A percentile compares a stretch with the other conserved stretches of the same genome.
These are phyloP conservation scores for Paramecium bursaria DNA, from an alignment of 73 alveolate genomes.

Conservation along the genomic window DNA sequence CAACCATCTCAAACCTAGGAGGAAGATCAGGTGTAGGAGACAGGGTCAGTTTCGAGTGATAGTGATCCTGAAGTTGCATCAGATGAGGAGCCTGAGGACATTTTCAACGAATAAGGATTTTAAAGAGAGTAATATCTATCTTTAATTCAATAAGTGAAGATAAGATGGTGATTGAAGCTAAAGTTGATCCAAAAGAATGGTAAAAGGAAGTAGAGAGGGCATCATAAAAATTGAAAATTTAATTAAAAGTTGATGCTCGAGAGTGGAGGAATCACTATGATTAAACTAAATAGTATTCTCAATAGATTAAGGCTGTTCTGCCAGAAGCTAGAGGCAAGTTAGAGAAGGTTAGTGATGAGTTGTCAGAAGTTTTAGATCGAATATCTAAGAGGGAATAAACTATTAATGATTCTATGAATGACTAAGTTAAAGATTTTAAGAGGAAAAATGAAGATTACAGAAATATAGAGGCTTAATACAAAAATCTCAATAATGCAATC, in stretches of 20 bases:
- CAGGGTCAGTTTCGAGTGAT: slow-evolving; percentile 64
- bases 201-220: slow-evolving; percentile 69
- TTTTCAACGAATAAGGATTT: slow-evolving; percentile 40
- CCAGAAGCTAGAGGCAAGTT: slow-evolving; percentile 68
- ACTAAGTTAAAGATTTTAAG: slow-evolving; percentile 53
- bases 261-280: slow-evolving; percentile 72
- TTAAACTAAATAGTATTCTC: slow-evolving; percentile 56
- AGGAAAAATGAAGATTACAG: slow-evolving; percentile 64
- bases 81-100: slow-evolving; percentile 69
- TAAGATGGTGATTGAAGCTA: slow-evolving; percentile 62
- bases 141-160: slow-evolving; percentile 50
- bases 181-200: slow-evolving; percentile 68
- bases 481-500: slow-evolving; percentile 41
- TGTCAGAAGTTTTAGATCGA: slow-evolving; percentile 64
- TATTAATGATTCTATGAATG: slow-evolving; percentile 62
- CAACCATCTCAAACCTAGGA: slow-evolving; percentile 55
- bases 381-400: slow-evolving; percentile 63
- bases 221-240: slow-evolving; percentile 47
- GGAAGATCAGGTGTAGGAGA: slow-evolving; percentile 50
- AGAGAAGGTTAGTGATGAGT: slow-evolving; percentile 64
- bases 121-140: slow-evolving; percentile 56
- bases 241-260: slow-evolving; percentile 62
- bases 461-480: slow-evolving; percentile 46
- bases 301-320: slow-evolving; percentile 17
- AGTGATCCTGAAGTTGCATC: slow-evolving; percentile 70